Base-by-base conservation (phyloP, 2,329 filamentous ascomycete genomes). In the Sporothrix pseudoabietina region DNA sequence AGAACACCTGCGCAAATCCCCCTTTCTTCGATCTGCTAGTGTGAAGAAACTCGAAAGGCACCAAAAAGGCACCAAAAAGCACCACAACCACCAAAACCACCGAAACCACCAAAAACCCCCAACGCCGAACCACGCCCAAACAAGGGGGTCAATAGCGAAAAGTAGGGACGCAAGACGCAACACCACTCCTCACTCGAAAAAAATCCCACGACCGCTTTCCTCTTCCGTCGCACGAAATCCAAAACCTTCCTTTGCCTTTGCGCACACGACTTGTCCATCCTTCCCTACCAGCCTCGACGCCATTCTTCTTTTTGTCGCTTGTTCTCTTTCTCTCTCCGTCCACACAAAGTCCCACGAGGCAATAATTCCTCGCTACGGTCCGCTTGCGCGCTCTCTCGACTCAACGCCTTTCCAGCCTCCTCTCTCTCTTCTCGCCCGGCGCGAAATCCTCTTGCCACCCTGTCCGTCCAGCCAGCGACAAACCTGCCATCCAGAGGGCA, bases 361-460 rank as follows among this genome's bases (percentile, higher is more conserved):
- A 39, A 59, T 47, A 19, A 22, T 47, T 55, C 44, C 19, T 70
- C 52, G 68, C 52, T 30, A 57, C 52, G 35, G 35, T 52, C 47
- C 9, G 65, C 49, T 49, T 32, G 41, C 41, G 12, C 63, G 35
- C 19, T 22, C 61, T 30, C 30, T 47, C 61, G 35, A 65, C 39
- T 44, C 16, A 9, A 22, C 39, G n/a, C 59, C 59, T 63, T 61
- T 32, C 41, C 30, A 14, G 22, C 41, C 35, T 30, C 49, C 39
- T n/a, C 47, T 55, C 52, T 55, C 52, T 26, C 54, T 44, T 44
- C 71, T 75, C 75, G 73, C 73, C 75, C 59, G 75, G 73, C 57
- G 73, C 72, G 75, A 75, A 72, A 22, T 35, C 9, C 61, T 59
- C 61, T 54, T 71, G n/a, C 22, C 71, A 52, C 39, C 65, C 49